phyloP scores from a whole-genome alignment of 2,329 filamentous ascomycete species.

The Allantophomopsis lycopodina region DNA sequence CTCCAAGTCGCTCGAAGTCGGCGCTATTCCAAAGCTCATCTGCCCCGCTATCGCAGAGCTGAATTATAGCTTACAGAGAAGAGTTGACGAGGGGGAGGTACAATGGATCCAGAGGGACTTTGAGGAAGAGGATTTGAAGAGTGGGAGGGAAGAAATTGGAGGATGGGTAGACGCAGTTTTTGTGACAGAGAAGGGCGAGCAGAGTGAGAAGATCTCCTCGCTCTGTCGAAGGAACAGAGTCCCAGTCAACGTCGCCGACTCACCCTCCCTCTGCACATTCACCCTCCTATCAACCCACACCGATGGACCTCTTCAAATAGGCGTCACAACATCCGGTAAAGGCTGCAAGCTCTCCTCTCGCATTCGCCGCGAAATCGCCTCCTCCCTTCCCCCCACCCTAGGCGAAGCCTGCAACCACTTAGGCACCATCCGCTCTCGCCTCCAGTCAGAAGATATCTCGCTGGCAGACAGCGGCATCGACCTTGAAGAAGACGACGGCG shows the following conservation, averaged over 20 bases:
- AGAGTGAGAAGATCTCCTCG: slow-evolving; percentile 53
- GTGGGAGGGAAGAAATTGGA: slow-evolving; percentile 72
- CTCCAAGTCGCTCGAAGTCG: slow-evolving; percentile 64
- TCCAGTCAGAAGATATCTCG: slow-evolving; percentile 55
- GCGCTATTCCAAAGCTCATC: slow-evolving; percentile 69
- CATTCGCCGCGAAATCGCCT: slow-evolving; percentile 76
- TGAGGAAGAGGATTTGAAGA: slow-evolving; percentile 51
- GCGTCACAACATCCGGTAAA: slow-evolving; percentile 87
- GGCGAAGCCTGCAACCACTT: slow-evolving; percentile 67
- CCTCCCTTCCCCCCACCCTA: slow-evolving; percentile 61
- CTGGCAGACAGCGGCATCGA: slow-evolving; percentile 16
- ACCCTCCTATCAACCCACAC: slow-evolving; percentile 77
- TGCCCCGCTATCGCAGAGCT: slow-evolving; percentile 49
- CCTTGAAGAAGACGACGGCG: slow-evolving; percentile 43
- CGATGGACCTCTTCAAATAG: slow-evolving; percentile 86
- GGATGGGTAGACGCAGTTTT: slow-evolving; percentile 84
- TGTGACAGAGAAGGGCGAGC: slow-evolving; percentile 42
- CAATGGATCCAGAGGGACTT: slow-evolving; percentile 56
- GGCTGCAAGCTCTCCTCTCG: slow-evolving; percentile 89
- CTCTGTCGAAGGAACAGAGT: slow-evolving; percentile 72
- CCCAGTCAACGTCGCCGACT: slow-evolving; percentile 85
- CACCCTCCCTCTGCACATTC: slow-evolving; percentile 77
- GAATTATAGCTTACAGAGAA: slow-evolving; percentile 43
- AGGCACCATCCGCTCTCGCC: slow-evolving; percentile 55
- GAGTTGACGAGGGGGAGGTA: slow-evolving; percentile 52